Evolutionary conservation across 2,329 filamentous ascomycete species (phyloP), one percentile per base, ranked within the genome.

Genomic region (Fusarium bulbicola): DNA sequence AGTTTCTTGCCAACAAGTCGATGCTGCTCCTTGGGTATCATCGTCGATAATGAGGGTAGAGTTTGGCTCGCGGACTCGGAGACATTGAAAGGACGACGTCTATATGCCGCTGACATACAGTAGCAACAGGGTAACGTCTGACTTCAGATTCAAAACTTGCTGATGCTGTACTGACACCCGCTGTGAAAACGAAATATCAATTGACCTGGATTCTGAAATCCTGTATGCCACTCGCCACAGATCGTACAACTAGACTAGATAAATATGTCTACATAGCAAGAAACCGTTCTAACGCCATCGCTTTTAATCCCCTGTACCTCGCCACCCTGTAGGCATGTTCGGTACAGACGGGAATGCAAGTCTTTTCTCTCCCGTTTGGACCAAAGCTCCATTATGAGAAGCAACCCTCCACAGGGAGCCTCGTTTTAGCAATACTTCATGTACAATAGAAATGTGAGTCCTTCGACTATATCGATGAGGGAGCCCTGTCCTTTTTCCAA

Each of bases 401-500:
- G 42, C 32, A 42, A 57, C 43, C 58, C 50, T 52, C 50, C 24
- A 47, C 30, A n/a, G 37, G 24, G 34, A 28, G 43, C 34, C n/a
- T 37, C 47, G 39, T 56, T 21, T 34, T 53, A 52, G 40, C 53
- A 42, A 42, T 68, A 67, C 56, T 54, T 43, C 52, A 26, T 69
- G 18, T 53, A 42, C 37, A 45, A 52, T 47, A 50, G 42, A 58
- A 50, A 53, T 43, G 7, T 28, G n/a, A 18, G 49, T 26, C 39
- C 52, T 58, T 24, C 53, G 39, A 43, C 47, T 78, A 87, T 71
- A 89, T 87, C 56, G 85, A 84, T 26, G 85, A 81, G 5, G 92
- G 91, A 15, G 91, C 90, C 12, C 88, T 89, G 77, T 95, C 92
- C 79, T 88, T 91, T 62, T 88, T 90, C 94, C 95, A 98, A 6